Evolutionary conservation across 2,329 filamentous ascomycete genomes (phyloP).

Genomic region (Dactylonectria macrodidyma): DNA sequence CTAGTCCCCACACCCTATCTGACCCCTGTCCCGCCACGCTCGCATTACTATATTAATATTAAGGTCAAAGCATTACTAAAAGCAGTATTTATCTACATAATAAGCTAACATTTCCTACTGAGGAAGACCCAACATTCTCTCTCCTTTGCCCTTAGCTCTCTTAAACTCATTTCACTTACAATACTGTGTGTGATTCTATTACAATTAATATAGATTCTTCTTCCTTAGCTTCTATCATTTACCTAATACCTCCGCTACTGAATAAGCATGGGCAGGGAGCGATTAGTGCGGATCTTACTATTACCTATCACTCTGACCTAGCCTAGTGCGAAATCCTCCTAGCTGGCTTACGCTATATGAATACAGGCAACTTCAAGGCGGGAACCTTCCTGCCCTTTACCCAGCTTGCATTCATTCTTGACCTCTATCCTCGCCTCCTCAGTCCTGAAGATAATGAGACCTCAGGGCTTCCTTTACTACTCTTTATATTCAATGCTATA

Average conservation of each 20-base stretch:
- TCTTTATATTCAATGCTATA: not conserved
- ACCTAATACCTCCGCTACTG: not conserved
- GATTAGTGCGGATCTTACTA: not conserved
- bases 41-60: not conserved
- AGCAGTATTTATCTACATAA: not conserved
- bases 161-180: not conserved
- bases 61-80: not conserved
- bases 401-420: not conserved
- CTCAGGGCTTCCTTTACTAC: not conserved
- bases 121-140: not conserved
- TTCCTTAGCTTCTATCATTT: not conserved
- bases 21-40: too few species aligned
- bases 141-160: not conserved
- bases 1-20: too few species aligned
- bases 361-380: not conserved
- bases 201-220: not conserved
- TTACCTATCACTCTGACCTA: not conserved
- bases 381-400: not conserved
- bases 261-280: not conserved
- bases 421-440: not conserved
- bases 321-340: not conserved
- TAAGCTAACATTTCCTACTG: not conserved
- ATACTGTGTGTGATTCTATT: not conserved
- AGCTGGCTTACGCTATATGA: not conserved
- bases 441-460: not conserved